Evolutionary conservation across 768 basidiomycete genomes (phyloP), one percentile per base, ranked within the genome.

Genomic region (Pleurotus pulmonarius): DNA sequence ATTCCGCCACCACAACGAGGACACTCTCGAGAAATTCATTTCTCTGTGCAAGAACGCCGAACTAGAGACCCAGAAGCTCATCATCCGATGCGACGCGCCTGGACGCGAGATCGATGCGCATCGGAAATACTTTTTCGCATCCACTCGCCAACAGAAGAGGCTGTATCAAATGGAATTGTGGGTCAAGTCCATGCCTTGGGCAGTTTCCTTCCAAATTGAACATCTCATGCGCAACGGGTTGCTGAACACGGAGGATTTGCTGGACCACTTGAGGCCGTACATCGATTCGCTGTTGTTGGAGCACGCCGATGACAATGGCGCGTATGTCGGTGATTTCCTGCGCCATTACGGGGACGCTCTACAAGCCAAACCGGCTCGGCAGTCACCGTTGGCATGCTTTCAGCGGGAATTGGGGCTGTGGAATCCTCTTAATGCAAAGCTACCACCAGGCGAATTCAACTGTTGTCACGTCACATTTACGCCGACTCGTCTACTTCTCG

Each of bases 401-500:
- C 59, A 77, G 15, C 72, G 71, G 5, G 61, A 76, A 20, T 59
- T 18, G 15, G 60, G 22, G 53, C 62, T 45, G 18, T 53, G 34
- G 38, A 24, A 41, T 15, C 51, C 51, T 24, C 51, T 53, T 11
- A 39, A 15, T 2, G 49, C 65, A 15, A 59, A 57, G 3, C 55
- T 73, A 55, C 64, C 73, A 13, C 48, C 65, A 9, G 74, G 79
- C 4, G 70, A 74, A 16, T 86, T 90, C 62, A 73, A 75, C n/a
- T 92, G 88, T 60, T 83, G 83, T 46, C 88, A 90, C 60, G 82
- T 88, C 46, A 89, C 86, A 0, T 79, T 92, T 39, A 89, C 89
- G 0, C 92, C 92, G 0, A 89, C 87, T 7, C 79, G 87, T 18
- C 71, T 87, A 56, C 69, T 90, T 9, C 69, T 93, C 6, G 90